phyloP scores from a whole-genome alignment of 192 early-diverging fungal genomes.

The Phycomyces blakesleeanus region DNA sequence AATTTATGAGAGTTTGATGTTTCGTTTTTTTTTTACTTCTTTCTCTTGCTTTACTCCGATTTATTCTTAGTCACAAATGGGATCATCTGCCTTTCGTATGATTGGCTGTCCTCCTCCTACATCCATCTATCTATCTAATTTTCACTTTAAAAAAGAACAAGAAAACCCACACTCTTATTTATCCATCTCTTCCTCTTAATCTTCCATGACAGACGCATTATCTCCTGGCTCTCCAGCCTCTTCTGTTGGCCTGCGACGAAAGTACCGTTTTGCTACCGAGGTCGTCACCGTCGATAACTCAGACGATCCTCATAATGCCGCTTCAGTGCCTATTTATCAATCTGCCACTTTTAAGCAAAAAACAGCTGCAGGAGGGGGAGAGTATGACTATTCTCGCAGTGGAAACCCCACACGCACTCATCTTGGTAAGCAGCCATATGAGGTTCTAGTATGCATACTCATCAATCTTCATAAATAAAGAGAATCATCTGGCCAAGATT shows the following conservation, averaged over 20 bases:
- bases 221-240: constrained; percentile 9
- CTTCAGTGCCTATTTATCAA: constrained; percentile 96
- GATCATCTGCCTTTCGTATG: background rate
- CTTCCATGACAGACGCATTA: too few species aligned
- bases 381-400: constrained; percentile 94
- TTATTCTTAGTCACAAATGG: constrained; percentile 3
- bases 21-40: constrained; percentile 3
- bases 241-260: constrained; percentile 31
- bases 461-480: constrained; percentile 45
- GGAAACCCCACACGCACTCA: constrained; percentile 97
- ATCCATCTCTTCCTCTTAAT: constrained; percentile 1
- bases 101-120: background rate
- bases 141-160: background rate
- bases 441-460: background rate
- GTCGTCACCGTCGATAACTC: constrained; percentile 70
- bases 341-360: constrained; percentile 95
- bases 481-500: constrained; percentile 90
- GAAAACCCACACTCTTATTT: background rate
- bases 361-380: constrained; percentile 75
- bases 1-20: background rate
- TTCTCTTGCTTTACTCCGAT: constrained; percentile 10
- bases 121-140: background rate
- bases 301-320: constrained; percentile 85
- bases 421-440: constrained; percentile 51
- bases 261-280: constrained; percentile 72